Evolutionary conservation across 108 stramenopile species (phyloP).

Genomic region (Pseudonitzschia pungens): DNA sequence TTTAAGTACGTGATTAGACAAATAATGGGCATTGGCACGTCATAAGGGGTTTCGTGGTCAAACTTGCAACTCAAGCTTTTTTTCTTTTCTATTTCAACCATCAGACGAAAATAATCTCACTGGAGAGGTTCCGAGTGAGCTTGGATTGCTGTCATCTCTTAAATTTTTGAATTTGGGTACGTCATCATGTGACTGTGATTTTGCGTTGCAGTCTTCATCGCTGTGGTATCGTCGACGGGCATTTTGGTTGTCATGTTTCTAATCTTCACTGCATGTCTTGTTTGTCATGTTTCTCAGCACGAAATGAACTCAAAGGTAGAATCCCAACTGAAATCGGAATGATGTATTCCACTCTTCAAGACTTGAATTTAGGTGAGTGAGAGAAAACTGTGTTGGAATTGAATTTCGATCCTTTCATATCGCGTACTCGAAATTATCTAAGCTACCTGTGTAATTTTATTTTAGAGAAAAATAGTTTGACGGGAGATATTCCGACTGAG

Average conservation of each 20-base stretch:
- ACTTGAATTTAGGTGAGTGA: background rate
- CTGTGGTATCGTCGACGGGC: background rate
- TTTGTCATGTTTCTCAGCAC: background rate
- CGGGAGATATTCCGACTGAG: background rate
- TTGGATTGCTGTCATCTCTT: constrained; percentile 13
- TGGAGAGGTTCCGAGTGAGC: constrained; percentile 16
- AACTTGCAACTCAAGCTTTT: too few relatives aligned
- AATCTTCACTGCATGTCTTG: too few relatives aligned
- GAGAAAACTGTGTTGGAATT: background rate
- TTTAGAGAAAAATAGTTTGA: too few relatives aligned
- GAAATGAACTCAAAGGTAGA: background rate
- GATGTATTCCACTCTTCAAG: background rate
- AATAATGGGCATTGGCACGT: too few relatives aligned
- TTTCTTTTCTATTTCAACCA: too few relatives aligned
- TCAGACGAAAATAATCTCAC: background rate
- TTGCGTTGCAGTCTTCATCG: background rate
- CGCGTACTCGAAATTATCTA: too few relatives aligned
- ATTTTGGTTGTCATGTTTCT: background rate
- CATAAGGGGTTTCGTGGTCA: too few relatives aligned
- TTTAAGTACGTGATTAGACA: too few relatives aligned
- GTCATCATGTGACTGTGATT: background rate
- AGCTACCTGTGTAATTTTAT: too few relatives aligned
- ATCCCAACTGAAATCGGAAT: constrained; percentile 9
- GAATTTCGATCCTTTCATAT: too few relatives aligned
- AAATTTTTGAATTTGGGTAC: background rate